Evolutionary conservation across 164 flowering plant species (phyloP), one percentile per base, ranked within the genome.

Genomic region (Piper longum): DNA sequence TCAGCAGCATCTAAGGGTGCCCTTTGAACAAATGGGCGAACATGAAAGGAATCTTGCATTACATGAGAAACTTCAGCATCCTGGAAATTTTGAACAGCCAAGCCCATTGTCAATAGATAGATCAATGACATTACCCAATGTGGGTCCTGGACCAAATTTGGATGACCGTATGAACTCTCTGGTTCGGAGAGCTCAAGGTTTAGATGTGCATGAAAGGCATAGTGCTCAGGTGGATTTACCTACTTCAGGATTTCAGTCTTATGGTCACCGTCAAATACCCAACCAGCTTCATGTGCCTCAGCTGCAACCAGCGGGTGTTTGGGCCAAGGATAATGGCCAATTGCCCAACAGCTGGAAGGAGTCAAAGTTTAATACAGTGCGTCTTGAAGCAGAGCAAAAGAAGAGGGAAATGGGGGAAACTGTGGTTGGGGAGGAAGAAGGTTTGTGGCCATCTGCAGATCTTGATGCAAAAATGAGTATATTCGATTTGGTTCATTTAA

Each of bases 401-500:
- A 79, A 64, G 66, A 81, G 78, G 67, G 72, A 75, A 13, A 56
- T 55, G 3, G 75, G 60, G 61, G 43, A 41, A 26, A 62, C 70
- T 58, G 66, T 73, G 64, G 18, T 67, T 59, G 66, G 76, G 45
- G 85, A 74, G 68, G 85, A 85, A 66, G 67, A 71, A 13, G 75
- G 68, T 66, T 75, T 77, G 16, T 87, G 93, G 93, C 76, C 73
- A 74, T 51, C 87, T 75, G 76, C 74, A 17, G 91, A 80, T 56
- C 83, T 80, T 54, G 79, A 69, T 69, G 80, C 93, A 54, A 85
- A 74, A 70, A 74, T 70, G 18, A 61, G 73, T 62, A 69, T 85
- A 52, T 75, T 84, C 83, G 93, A 87, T 19, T 58, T 83, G 62
- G 81, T 84, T 11, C 83, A 81, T 66, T 78, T 74, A 75, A 83